These are phyloP conservation scores for Apiospora hydei DNA, from an alignment of 2,329 filamentous ascomycete genomes.

Conservation along the genomic window DNA sequence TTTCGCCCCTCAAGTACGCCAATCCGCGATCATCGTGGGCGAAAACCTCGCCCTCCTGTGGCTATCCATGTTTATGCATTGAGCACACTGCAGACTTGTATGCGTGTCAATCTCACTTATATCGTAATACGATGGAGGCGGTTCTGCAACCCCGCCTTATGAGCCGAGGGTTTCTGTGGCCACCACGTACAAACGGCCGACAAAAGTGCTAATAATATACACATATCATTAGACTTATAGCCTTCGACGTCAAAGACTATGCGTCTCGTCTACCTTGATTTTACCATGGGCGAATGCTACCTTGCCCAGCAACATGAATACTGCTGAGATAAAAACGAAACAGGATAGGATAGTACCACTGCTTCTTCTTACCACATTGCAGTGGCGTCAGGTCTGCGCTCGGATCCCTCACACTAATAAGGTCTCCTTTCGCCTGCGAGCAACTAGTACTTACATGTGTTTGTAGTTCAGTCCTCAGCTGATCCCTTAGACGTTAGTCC, in stretches of 20 bases:
- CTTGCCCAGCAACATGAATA: not conserved
- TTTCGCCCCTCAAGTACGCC: not conserved
- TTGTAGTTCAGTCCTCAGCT: not conserved
- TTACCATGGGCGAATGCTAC: not conserved
- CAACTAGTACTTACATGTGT: not conserved
- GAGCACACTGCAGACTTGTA: not conserved
- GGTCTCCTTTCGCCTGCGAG: not conserved
- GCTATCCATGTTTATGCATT: not conserved
- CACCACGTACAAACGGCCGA: not conserved
- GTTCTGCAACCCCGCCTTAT: not conserved
- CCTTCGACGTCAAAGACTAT: not conserved
- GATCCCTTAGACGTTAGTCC: slow-evolving; percentile 7
- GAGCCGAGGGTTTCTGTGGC: not conserved
- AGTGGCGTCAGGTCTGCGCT: slow-evolving; percentile 1
- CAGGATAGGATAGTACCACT: not conserved
- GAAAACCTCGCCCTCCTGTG: not conserved
- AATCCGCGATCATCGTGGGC: too few relatives aligned
- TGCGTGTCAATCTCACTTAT: not conserved
- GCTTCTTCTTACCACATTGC: not conserved
- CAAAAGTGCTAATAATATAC: not conserved
- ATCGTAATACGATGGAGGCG: not conserved
- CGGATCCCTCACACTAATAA: not conserved
- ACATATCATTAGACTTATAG: not conserved
- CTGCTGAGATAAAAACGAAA: not conserved
- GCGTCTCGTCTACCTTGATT: not conserved